Conservation (phyloP, 1,284 basidiomycete genomes). For the Ceratobasidium sp. region DNA sequence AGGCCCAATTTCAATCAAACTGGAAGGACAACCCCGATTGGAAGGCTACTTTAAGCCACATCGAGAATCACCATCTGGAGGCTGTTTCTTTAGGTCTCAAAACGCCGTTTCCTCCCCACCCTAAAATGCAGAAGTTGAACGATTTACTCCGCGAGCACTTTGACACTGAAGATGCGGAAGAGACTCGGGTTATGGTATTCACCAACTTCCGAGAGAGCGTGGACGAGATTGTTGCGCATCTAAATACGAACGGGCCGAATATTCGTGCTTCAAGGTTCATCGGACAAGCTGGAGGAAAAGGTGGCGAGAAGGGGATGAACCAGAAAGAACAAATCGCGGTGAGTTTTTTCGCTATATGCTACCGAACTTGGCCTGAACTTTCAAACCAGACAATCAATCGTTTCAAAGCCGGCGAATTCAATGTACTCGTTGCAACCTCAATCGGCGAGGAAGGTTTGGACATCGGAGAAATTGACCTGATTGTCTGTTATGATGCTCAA, state of each 20-base stretch:
- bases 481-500: conserved; percentile 96
- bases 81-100: conserved; percentile 37
- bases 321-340: conserved; percentile 94
- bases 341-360: conserved; percentile 47
- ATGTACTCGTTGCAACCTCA: conserved; percentile 94
- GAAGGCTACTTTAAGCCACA: conserved; percentile 68
- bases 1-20: conserved; percentile 51
- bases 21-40: conserved; percentile 66
- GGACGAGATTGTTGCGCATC: conserved; percentile 85
- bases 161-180: conserved; percentile 60
- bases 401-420: conserved; percentile 90
- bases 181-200: conserved; percentile 90
- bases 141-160: conserved; percentile 85
- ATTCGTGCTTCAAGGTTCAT: conserved; percentile 87
- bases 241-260: conserved; percentile 77
- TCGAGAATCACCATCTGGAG: conserved; percentile 61
- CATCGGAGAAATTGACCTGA: conserved; percentile 98
- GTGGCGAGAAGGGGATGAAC: conserved; percentile 85
- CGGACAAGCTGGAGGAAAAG: conserved; percentile 88
- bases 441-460: conserved; percentile 99
- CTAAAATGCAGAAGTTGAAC: conserved; percentile 91
- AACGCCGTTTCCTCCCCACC: conserved; percentile 70
- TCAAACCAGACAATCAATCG: conserved; percentile 74
- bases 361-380: not conserved
- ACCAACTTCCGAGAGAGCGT: conserved; percentile 89